These are phyloP conservation scores for Lipomyces yamanashiensis DNA, from an alignment of 805 yeast species.

Conservation along the genomic window DNA sequence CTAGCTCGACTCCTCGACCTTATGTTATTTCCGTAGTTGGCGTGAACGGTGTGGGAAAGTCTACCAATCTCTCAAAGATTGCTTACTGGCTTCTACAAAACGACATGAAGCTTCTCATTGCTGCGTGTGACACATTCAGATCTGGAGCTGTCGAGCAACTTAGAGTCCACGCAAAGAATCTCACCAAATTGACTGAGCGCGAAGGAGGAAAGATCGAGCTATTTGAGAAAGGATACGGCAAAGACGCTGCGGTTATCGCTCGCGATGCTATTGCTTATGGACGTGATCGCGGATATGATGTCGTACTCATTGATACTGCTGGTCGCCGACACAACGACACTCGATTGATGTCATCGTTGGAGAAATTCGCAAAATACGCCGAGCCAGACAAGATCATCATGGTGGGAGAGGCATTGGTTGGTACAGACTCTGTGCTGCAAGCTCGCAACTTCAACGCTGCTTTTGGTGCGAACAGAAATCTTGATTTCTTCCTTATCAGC, in stretches of 20 bases:
- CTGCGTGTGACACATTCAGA: constrained; percentile 97
- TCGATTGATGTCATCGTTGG: constrained; percentile 91
- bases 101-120: constrained; percentile 80
- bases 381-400: constrained; percentile 94
- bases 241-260: constrained; percentile 95
- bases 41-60: constrained; percentile 97
- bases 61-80: constrained; percentile 89
- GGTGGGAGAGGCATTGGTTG: constrained; percentile 98
- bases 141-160: constrained; percentile 99
- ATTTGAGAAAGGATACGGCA: constrained; percentile 95
- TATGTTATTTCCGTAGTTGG: constrained; percentile 98
- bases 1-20: constrained; percentile 53
- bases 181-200: constrained; percentile 66
- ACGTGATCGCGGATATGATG: constrained; percentile 68
- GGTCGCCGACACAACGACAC: constrained; percentile 97
- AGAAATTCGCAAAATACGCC: constrained; percentile 93
- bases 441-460: constrained; percentile 92
- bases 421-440: constrained; percentile 95
- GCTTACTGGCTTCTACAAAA: constrained; percentile 96
- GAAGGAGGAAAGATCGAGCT: constrained; percentile 65
- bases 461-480: constrained; percentile 77
- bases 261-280: constrained; percentile 87
- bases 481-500: constrained; percentile 90
- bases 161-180: constrained; percentile 87
- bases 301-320: constrained; percentile 94